Percentiles rank a stretch among this genome's conserved stretches.
phyloP scores from a whole-genome alignment of 1,284 basidiomycete species.

The Vanrija sp. region DNA sequence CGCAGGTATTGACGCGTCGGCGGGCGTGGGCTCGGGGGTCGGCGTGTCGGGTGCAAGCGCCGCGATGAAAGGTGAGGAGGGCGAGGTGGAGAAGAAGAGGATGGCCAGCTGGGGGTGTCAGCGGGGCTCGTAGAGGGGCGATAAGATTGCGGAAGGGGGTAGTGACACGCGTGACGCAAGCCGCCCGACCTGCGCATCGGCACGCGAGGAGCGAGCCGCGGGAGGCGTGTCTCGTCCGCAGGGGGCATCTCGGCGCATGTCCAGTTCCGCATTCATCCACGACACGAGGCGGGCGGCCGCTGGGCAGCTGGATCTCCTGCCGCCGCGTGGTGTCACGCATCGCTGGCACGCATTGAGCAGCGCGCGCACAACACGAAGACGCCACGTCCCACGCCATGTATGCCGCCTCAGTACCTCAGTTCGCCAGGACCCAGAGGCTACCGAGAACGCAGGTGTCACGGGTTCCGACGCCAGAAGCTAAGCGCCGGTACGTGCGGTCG shows the following conservation, averaged over 20 bases:
- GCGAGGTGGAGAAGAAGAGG: slow-evolving; percentile 37
- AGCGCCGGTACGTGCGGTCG: too few species aligned
- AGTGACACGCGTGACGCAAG: not conserved
- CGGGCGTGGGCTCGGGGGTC: not conserved
- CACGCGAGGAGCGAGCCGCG: not conserved
- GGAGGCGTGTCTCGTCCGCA: not conserved
- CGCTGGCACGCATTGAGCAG: too few species aligned
- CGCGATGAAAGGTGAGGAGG: slow-evolving; percentile 38
- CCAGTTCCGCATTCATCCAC: too few species aligned
- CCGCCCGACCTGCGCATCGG: not conserved
- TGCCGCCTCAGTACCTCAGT: not conserved
- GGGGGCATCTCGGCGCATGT: not conserved
- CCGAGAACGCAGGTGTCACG: too few species aligned
- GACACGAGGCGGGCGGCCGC: too few species aligned
- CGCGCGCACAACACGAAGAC: too few species aligned
- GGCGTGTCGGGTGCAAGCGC: slow-evolving; percentile 5
- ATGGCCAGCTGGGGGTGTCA: slow-evolving; percentile 27
- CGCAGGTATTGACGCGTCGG: not conserved
- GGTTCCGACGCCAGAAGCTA: not conserved
- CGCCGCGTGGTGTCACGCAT: too few species aligned
- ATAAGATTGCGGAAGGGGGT: not conserved
- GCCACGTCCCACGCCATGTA: too few species aligned
- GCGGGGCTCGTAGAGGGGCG: not conserved
- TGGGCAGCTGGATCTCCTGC: too few species aligned
- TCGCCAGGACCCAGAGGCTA: too few species aligned